These are phyloP conservation scores for Fusarium sp. DNA, from an alignment of 2,329 filamentous ascomycete genomes.

Conservation along the genomic window DNA sequence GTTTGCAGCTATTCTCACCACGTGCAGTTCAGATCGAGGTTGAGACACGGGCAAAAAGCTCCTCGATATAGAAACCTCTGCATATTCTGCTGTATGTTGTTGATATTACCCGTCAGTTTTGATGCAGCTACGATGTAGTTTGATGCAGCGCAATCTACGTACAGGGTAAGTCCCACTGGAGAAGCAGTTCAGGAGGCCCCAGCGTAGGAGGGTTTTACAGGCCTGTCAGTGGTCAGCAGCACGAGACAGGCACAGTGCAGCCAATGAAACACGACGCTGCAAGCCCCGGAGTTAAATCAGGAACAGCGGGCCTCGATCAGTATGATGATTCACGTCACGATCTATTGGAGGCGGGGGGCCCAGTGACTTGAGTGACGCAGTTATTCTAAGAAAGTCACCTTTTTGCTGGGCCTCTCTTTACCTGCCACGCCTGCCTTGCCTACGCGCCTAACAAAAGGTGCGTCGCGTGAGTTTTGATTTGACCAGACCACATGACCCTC, in stretches of 20 bases:
- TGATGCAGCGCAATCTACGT: constrained; percentile 23
- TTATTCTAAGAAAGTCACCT: constrained; percentile 25
- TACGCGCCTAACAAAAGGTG: constrained; percentile 30
- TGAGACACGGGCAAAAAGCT: constrained; percentile 23
- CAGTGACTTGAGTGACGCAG: constrained; percentile 38
- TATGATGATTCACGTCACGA: constrained; percentile 37
- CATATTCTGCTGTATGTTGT: neutral
- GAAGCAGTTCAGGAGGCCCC: constrained; percentile 15
- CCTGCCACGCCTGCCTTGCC: constrained; percentile 32
- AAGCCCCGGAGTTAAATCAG: constrained; percentile 39
- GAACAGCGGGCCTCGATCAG: constrained; percentile 38
- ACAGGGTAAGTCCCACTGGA: constrained; percentile 37
- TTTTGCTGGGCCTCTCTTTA: constrained; percentile 41
- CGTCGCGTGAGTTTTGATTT: constrained; percentile 45
- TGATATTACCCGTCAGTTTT: constrained; percentile 13
- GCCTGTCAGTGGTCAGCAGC: constrained; percentile 21
- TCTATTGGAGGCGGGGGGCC: constrained; percentile 41
- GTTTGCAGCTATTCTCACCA: neutral
- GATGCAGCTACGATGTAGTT: constrained; percentile 11
- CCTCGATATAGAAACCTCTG: constrained; percentile 11
- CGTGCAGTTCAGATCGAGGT: neutral
- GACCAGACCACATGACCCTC: constrained; percentile 44
- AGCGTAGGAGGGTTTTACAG: constrained; percentile 6
- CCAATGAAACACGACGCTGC: constrained; percentile 20
- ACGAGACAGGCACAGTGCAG: neutral